Percentiles rank a stretch among this genome's conserved stretches.
These are phyloP conservation scores for Ramaria sp. DNA, from an alignment of 768 basidiomycete genomes.

Conservation along the genomic window DNA sequence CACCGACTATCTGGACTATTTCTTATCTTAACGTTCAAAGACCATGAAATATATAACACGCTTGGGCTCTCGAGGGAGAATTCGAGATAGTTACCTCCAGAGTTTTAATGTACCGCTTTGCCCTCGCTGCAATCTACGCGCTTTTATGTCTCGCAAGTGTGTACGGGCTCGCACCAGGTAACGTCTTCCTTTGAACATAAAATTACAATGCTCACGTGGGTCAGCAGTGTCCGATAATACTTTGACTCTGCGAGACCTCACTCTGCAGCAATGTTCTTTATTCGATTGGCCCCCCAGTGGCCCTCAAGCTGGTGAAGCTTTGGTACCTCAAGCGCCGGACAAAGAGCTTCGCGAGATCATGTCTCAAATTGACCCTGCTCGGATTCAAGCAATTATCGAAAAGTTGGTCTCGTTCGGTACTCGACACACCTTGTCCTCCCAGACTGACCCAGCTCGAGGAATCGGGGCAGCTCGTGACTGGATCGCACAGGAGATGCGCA, in stretches of 20 bases:
- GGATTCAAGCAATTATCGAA: conserved; percentile 35
- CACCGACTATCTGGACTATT: background rate
- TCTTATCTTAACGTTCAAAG: background rate
- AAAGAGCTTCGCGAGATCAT: conserved; percentile 35
- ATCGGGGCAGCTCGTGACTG: conserved; percentile 47
- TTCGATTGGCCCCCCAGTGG: conserved; percentile 41
- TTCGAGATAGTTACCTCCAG: too few species aligned
- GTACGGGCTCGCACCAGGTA: background rate
- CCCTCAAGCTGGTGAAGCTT: conserved; percentile 30
- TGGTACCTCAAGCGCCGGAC: conserved; percentile 32
- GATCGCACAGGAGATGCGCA: conserved; percentile 36
- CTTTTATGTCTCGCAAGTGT: background rate
- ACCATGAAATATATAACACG: too few species aligned
- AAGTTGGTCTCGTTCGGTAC: conserved; percentile 48
- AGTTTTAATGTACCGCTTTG: too few species aligned
- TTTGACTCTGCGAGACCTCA: background rate
- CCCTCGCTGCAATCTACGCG: background rate
- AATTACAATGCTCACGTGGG: background rate
- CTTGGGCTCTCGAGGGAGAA: too few species aligned
- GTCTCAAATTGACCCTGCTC: conserved; percentile 31
- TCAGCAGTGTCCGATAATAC: background rate
- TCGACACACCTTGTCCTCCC: conserved; percentile 39
- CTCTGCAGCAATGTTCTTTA: conserved; percentile 15
- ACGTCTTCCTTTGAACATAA: background rate
- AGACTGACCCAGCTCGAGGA: conserved; percentile 40